phyloP scores from a whole-genome alignment of 352 stramenopile species.

The Globisporangium orthogonon region DNA sequence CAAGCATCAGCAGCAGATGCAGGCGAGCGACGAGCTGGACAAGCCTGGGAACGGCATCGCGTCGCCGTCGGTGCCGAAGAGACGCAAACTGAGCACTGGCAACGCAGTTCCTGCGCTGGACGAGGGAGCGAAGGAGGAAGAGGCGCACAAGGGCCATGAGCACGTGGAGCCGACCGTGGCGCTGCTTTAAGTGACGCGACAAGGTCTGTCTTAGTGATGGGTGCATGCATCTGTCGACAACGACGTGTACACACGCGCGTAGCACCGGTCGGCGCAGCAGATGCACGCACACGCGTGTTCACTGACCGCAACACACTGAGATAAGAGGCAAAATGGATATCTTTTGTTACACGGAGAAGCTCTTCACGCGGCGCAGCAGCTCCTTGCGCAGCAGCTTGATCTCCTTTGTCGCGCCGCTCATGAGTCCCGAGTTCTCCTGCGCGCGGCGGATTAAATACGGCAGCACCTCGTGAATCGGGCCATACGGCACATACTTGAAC shows the following conservation, averaged over 20 bases:
- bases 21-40: constrained; percentile 8
- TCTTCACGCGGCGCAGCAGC: constrained; percentile 41
- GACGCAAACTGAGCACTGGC: constrained; percentile 3
- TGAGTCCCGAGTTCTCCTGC: constrained; percentile 93
- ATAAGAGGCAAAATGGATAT: background rate
- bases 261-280: no score
- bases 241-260: no score
- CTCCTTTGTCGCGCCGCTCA: constrained; percentile 79
- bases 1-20: constrained; percentile 3
- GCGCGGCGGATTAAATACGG: constrained; percentile 96
- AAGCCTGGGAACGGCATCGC: background rate
- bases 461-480: constrained; percentile 93
- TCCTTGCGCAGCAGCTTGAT: constrained; percentile 64
- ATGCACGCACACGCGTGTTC: background rate
- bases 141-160: background rate
- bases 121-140: constrained; percentile 1
- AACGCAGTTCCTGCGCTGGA: background rate
- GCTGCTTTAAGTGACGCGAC: constrained; percentile 2
- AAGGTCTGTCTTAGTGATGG: background rate
- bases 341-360: constrained; percentile 1
- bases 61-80: background rate
- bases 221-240: no score
- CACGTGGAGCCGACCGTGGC: constrained; percentile 4
- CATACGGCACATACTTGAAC: constrained; percentile 98
- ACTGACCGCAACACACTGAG: background rate